A percentile compares a stretch with the other conserved stretches of the same genome.
Conservation (phyloP, 73 alveolate genomes). For the Stentor roeselii region DNA sequence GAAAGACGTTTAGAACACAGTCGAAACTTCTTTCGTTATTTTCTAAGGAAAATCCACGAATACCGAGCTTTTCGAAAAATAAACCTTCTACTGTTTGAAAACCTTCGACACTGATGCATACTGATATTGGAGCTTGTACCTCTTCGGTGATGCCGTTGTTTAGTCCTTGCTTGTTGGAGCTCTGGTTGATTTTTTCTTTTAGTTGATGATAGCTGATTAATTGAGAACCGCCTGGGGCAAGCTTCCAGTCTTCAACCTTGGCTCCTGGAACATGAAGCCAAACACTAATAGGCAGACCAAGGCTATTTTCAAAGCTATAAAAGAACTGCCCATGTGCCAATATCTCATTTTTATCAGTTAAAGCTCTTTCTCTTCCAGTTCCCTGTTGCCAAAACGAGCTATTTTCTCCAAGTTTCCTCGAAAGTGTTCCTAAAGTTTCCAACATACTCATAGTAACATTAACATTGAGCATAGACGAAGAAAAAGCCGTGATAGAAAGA, state of each 20-base stretch:
- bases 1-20: not conserved
- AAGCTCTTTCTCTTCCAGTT: not conserved
- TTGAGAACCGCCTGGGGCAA: not conserved
- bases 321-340: slow-evolving; percentile 8
- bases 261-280: slow-evolving; percentile 22
- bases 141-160: not conserved
- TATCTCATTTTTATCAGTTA: not conserved
- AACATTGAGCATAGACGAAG: not conserved
- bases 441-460: not conserved
- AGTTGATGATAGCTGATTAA: not conserved
- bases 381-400: slow-evolving; percentile 23
- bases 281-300: not conserved
- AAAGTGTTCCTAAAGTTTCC: not conserved
- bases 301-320: not conserved
- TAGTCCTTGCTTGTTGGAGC: not conserved
- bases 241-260: not conserved
- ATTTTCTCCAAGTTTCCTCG: slow-evolving; percentile 6
- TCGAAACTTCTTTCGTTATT: not conserved
- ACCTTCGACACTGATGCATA: not conserved
- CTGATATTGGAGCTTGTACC: not conserved
- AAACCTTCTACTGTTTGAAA: not conserved
- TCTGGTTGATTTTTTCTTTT: not conserved
- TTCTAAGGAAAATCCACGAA: not conserved
- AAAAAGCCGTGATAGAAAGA: not conserved
- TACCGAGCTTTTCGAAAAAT: slow-evolving; percentile 4